These are phyloP conservation scores for Allium sativum DNA, from an alignment of 106 monocot genomes.

Conservation along the genomic window DNA sequence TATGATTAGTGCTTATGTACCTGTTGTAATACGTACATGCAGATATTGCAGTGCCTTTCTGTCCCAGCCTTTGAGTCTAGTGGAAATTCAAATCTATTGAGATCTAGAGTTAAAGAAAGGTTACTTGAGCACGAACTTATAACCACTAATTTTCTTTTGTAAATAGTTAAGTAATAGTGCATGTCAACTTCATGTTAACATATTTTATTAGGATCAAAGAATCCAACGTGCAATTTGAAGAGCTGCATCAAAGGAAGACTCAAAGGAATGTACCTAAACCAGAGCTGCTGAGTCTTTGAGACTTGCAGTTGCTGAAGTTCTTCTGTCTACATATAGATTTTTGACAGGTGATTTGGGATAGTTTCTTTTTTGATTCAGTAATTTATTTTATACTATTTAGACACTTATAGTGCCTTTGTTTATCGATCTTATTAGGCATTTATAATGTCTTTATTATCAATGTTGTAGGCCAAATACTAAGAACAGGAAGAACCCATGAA, in stretches of 20 bases:
- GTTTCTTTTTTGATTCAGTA: constrained; percentile 6
- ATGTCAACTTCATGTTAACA: background rate
- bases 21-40: too few species aligned
- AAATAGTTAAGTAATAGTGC: too few species aligned
- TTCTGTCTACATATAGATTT: constrained; percentile 61
- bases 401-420: too few species aligned
- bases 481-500: constrained; percentile 56
- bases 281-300: constrained; percentile 52
- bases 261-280: constrained; percentile 43
- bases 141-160: background rate
- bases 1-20: too few species aligned
- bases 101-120: constrained; percentile 37
- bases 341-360: constrained; percentile 54
- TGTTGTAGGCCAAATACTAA: constrained; percentile 55
- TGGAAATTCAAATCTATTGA: constrained; percentile 23
- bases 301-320: constrained; percentile 52
- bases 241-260: constrained; percentile 36
- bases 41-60: constrained; percentile 39
- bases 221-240: constrained; percentile 40
- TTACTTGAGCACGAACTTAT: constrained; percentile 4
- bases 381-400: too few species aligned
- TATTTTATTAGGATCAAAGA: constrained; percentile 29
- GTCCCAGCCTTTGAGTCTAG: constrained; percentile 16
- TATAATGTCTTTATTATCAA: too few species aligned
- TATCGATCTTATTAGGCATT: too few species aligned